Conservation (phyloP, 257 asterid species). For the Rauvolfia tetraphylla region DNA sequence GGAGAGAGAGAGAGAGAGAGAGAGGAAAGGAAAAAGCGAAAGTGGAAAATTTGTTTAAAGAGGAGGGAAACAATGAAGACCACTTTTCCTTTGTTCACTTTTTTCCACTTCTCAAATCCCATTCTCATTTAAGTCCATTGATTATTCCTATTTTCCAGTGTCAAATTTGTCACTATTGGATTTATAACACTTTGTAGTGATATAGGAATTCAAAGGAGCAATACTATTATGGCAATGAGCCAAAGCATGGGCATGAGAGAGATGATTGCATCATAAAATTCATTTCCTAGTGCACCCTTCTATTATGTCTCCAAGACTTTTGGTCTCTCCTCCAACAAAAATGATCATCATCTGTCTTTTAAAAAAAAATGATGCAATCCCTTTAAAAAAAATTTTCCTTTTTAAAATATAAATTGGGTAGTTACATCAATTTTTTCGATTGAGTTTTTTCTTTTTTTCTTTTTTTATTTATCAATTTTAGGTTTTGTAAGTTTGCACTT, state of each 20-base stretch:
- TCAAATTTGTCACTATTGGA: not conserved
- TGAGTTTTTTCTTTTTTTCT: no score
- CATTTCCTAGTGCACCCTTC: not conserved
- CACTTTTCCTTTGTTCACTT: conserved; percentile 6
- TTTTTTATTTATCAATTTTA: no score
- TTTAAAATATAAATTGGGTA: no score
- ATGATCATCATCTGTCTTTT: no score
- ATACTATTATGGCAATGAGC: not conserved
- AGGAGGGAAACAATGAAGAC: conserved; percentile 9
- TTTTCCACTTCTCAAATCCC: conserved; percentile 9
- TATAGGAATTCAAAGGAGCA: not conserved
- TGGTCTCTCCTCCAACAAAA: not conserved
- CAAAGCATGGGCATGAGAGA: not conserved
- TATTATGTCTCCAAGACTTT: conserved; percentile 11
- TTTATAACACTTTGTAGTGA: not conserved
- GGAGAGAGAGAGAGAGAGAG: not conserved
- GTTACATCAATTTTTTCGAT: no score
- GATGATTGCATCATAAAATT: not conserved
- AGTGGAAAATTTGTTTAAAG: conserved; percentile 21
- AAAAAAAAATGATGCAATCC: no score
- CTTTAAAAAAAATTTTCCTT: no score
- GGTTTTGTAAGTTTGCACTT: no score
- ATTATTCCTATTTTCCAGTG: not conserved
- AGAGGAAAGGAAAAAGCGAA: conserved; percentile 15
- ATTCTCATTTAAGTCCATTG: conserved; percentile 5